A percentile compares a stretch with the other conserved stretches of the same genome.
Evolutionary conservation across 352 stramenopile genomes (phyloP).

Genomic region (Pythium rishiriense): DNA sequence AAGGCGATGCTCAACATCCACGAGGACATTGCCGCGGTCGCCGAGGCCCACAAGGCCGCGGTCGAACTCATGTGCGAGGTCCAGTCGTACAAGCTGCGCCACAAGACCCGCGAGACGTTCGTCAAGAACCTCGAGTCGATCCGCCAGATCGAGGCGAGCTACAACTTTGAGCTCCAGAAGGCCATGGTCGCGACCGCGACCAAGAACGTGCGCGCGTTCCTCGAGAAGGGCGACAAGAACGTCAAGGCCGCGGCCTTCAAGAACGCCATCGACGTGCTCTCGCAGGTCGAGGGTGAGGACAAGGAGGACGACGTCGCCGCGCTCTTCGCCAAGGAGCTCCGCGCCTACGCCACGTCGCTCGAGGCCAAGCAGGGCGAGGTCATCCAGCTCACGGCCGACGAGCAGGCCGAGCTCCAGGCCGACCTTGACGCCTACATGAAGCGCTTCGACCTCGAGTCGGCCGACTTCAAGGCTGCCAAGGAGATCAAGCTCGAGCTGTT

Average conservation of each 20-base stretch:
- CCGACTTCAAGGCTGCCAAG: slow-evolving; percentile 78
- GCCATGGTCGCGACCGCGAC: slow-evolving; percentile 76
- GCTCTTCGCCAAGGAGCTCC: slow-evolving; percentile 84
- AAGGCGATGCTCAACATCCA: slow-evolving; percentile 83
- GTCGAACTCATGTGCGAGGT: slow-evolving; percentile 84
- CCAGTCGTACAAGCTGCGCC: slow-evolving; percentile 80
- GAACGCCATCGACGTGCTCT: slow-evolving; percentile 82
- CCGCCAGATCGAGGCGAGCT: slow-evolving; percentile 76
- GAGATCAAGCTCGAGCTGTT: slow-evolving; percentile 87
- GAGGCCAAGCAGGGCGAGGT: slow-evolving; percentile 81
- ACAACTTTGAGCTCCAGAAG: slow-evolving; percentile 85
- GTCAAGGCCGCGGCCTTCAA: slow-evolving; percentile 86
- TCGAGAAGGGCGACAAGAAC: slow-evolving; percentile 84
- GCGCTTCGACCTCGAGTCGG: slow-evolving; percentile 77
- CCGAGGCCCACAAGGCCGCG: slow-evolving; percentile 80
- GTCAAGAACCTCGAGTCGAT: slow-evolving; percentile 88
- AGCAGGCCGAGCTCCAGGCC: slow-evolving; percentile 83
- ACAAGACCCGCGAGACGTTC: slow-evolving; percentile 88
- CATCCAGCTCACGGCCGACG: slow-evolving; percentile 66
- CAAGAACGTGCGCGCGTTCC: slow-evolving; percentile 65
- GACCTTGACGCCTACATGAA: slow-evolving; percentile 88
- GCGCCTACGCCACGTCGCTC: slow-evolving; percentile 67
- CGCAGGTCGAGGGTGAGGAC: slow-evolving; percentile 65
- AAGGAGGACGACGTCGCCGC: slow-evolving; percentile 86
- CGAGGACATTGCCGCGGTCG: slow-evolving; percentile 79